Conservation (phyloP, 208 protist species). For the Trypanosoma boissoni region DNA sequence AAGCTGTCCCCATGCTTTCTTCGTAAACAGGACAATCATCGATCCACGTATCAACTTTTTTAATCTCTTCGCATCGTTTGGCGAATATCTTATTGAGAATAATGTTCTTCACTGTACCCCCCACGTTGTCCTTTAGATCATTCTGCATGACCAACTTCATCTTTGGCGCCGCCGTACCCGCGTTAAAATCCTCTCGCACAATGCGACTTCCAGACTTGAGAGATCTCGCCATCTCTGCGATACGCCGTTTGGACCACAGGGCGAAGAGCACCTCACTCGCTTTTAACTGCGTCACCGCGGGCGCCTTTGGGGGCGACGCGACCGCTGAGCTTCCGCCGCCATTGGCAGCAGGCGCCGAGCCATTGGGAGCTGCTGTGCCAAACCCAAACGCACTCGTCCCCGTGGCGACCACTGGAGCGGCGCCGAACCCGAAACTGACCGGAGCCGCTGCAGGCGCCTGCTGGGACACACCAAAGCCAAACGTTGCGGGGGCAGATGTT, state of each 20-base stretch:
- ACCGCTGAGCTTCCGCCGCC: too few relatives aligned
- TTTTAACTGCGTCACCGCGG: constrained; percentile 42
- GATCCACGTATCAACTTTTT: constrained; percentile 64
- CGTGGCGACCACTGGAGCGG: background rate
- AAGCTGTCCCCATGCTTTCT: constrained; percentile 38
- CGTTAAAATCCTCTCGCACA: constrained; percentile 59
- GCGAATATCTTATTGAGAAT: constrained; percentile 78
- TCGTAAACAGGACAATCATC: constrained; percentile 79
- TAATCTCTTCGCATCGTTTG: constrained; percentile 46
- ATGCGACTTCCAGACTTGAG: constrained; percentile 81
- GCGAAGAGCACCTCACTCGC: constrained; percentile 69
- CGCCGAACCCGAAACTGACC: constrained; percentile 31
- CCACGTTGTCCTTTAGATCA: constrained; percentile 73
- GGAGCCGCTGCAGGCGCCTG: constrained; percentile 9
- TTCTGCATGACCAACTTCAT: constrained; percentile 89
- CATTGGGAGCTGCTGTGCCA: constrained; percentile 4
- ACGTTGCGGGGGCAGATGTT: too few relatives aligned
- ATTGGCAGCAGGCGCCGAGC: background rate
- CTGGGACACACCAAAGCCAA: too few relatives aligned
- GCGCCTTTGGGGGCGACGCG: too few relatives aligned
- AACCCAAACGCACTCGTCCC: constrained; percentile 11
- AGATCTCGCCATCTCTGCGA: constrained; percentile 57
- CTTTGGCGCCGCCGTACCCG: constrained; percentile 24
- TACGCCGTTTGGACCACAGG: constrained; percentile 66
- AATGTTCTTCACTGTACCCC: constrained; percentile 34